These are phyloP conservation scores for Fusarium pseudocircinatum DNA, from an alignment of 2,329 filamentous ascomycete genomes.

Conservation along the genomic window DNA sequence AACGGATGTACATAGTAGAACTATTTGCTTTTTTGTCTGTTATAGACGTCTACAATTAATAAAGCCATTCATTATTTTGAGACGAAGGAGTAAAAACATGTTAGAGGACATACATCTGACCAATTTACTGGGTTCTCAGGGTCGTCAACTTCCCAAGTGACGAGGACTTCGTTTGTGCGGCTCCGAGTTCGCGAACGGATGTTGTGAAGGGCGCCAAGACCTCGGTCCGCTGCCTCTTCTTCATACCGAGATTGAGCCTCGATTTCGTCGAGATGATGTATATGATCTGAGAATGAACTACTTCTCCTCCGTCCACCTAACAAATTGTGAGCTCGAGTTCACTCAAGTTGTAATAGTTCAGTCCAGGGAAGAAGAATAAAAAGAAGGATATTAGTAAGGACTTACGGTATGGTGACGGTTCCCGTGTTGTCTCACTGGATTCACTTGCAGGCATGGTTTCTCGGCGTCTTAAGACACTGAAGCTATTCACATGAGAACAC, in stretches of 20 bases:
- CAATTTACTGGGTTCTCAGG: constrained; percentile 65
- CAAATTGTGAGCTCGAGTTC: constrained; percentile 21
- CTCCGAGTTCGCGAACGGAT: constrained; percentile 49
- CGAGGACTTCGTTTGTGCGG: constrained; percentile 47
- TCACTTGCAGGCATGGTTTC: constrained; percentile 39
- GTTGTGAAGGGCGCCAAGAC: constrained; percentile 47
- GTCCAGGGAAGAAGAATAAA: neutral
- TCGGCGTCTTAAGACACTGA: constrained; percentile 2
- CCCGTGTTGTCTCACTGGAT: constrained; percentile 42
- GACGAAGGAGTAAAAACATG: neutral
- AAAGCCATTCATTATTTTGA: neutral
- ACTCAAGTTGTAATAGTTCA: neutral
- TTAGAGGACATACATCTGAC: constrained; percentile 47
- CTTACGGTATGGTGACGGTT: constrained; percentile 42
- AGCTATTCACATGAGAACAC: constrained; percentile 29
- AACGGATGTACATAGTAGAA: constrained; percentile 65
- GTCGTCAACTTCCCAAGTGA: constrained; percentile 60
- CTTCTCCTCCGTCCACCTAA: constrained; percentile 41
- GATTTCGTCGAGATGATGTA: constrained; percentile 47
- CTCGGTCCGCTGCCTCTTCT: constrained; percentile 52
- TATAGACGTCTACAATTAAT: neutral
- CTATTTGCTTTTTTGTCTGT: constrained; percentile 63
- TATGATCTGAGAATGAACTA: constrained; percentile 37
- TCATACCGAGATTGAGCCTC: constrained; percentile 55
- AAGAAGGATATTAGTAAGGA: constrained; percentile 2